Evolutionary conservation across 164 flowering plant genomes (phyloP).

Genomic region (Stephania yunnanensis): DNA sequence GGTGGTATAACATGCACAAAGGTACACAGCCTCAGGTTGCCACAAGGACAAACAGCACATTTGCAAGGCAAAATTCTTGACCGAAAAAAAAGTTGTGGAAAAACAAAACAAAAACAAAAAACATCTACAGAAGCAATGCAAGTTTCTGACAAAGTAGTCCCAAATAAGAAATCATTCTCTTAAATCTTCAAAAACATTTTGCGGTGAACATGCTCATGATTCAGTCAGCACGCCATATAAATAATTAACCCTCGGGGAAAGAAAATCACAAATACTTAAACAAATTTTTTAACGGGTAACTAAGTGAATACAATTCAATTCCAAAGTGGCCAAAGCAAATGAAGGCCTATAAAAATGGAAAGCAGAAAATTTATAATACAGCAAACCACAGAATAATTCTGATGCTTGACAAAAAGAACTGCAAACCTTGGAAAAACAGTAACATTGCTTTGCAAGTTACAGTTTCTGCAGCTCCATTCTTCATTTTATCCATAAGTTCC

Average conservation of each 20-base stretch:
- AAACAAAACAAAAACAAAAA: too few species aligned
- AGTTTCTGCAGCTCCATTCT: slow-evolving; percentile 60
- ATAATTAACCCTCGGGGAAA: background rate
- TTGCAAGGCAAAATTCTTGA: background rate
- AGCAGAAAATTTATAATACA: background rate
- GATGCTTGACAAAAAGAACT: background rate
- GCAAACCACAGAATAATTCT: background rate
- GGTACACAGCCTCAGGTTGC: background rate
- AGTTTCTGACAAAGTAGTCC: background rate
- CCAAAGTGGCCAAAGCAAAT: background rate
- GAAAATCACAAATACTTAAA: background rate
- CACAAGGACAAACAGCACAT: background rate
- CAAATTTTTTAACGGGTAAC: background rate
- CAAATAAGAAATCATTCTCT: background rate
- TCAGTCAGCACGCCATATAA: background rate
- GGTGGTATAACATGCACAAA: background rate
- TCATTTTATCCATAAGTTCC: slow-evolving; percentile 77
- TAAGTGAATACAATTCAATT: background rate
- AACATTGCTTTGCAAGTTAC: slow-evolving; percentile 64
- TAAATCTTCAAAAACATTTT: background rate
- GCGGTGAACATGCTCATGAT: background rate
- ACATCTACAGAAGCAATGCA: background rate
- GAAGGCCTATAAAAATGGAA: background rate
- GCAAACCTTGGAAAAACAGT: slow-evolving; percentile 76
- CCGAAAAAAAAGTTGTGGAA: background rate